Evolutionary conservation across 805 yeast species (phyloP).

Genomic region (Candida gorgasii): DNA sequence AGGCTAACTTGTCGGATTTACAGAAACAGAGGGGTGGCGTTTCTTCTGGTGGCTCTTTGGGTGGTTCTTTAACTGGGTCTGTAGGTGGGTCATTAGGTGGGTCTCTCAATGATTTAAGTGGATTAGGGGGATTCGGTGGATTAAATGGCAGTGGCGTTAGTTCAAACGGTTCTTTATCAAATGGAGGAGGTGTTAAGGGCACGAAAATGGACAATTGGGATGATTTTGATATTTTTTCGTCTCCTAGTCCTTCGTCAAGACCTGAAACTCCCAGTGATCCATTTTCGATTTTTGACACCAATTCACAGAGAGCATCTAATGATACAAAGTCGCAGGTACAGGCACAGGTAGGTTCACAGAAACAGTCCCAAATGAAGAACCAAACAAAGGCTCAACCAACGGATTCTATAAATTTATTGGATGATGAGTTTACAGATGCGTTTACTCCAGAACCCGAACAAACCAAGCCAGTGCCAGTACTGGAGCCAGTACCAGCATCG

Average conservation of each 20-base stretch:
- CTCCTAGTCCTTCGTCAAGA: conserved; percentile 4
- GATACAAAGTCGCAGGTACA: too few relatives aligned
- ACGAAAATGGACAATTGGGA: conserved; percentile 7
- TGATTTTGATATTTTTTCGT: conserved; percentile 13
- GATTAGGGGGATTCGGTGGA: background rate
- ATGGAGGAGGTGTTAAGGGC: background rate
- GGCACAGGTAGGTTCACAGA: background rate
- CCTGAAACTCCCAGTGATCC: conserved; percentile 20
- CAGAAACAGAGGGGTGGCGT: conserved; percentile 7
- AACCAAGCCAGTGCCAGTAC: conserved; percentile 1
- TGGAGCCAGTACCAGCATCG: conserved; percentile 2
- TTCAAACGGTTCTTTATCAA: background rate
- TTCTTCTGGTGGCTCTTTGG: background rate
- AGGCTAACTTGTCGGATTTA: conserved; percentile 13
- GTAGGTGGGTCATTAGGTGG: too few relatives aligned
- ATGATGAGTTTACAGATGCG: conserved; percentile 46
- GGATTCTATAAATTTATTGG: conserved; percentile 26
- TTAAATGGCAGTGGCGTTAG: background rate
- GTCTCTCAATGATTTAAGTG: background rate
- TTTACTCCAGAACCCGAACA: conserved; percentile 18
- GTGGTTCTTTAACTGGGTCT: too few relatives aligned
- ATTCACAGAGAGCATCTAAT: too few relatives aligned
- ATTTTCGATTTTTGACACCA: conserved; percentile 24
- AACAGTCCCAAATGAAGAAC: background rate
- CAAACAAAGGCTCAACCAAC: background rate